Percentiles rank a stretch among this genome's conserved stretches.
Evolutionary conservation across 2,329 filamentous ascomycete species (phyloP).

Genomic region (Botrytis paeoniae): DNA sequence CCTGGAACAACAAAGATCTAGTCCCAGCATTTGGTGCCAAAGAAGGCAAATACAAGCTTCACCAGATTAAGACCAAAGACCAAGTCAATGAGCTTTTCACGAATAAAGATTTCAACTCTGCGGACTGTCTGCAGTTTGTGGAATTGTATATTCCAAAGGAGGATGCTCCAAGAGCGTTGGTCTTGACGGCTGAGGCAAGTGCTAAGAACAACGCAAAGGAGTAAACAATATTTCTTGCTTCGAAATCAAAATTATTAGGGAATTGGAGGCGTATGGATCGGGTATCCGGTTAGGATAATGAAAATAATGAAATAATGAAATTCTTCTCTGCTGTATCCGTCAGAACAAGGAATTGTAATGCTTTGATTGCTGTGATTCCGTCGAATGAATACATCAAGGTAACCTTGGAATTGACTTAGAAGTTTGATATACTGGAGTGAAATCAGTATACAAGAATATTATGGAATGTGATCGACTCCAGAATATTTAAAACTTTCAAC

Average conservation of each 20-base stretch:
- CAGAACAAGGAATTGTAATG: neutral
- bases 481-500: too few species aligned
- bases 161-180: slow-evolving; percentile 70
- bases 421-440: neutral
- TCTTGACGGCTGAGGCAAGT: slow-evolving; percentile 67
- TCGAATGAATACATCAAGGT: neutral
- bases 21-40: slow-evolving; percentile 65
- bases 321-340: neutral
- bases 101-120: slow-evolving; percentile 60
- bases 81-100: slow-evolving; percentile 65
- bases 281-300: neutral
- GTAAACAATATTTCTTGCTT: slow-evolving; percentile 10
- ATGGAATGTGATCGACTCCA: neutral
- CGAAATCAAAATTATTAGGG: neutral
- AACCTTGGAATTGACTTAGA: neutral
- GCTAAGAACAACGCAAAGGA: slow-evolving; percentile 61
- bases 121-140: slow-evolving; percentile 63
- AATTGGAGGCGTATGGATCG: neutral
- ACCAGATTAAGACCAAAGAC: slow-evolving; percentile 65
- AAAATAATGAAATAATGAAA: slow-evolving; percentile 6
- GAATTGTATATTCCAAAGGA: slow-evolving; percentile 78
- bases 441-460: neutral
- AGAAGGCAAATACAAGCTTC: slow-evolving; percentile 57
- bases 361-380: neutral
- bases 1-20: slow-evolving; percentile 71